Conservation (phyloP, 306 rosid genomes). For the Mimosa bimucronata region DNA sequence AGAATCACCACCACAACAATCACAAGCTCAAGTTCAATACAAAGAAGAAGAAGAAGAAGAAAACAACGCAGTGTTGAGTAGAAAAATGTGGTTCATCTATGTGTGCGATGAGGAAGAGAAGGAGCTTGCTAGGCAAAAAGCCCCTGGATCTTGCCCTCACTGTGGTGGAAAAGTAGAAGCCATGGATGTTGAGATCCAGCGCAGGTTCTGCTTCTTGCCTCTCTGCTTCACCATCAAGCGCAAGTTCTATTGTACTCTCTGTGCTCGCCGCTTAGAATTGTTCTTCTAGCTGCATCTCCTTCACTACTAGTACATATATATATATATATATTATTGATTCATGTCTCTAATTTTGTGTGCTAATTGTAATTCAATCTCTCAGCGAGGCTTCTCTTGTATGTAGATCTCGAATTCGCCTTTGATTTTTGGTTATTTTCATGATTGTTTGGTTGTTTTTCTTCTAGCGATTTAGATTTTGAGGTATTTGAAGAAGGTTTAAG, state of each 20-base stretch:
- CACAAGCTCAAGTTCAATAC: too few species aligned
- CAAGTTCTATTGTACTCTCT: constrained; percentile 74
- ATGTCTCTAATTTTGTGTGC: neutral
- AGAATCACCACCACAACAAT: neutral
- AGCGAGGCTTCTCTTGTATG: neutral
- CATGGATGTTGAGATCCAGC: constrained; percentile 67
- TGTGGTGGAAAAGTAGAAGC: constrained; percentile 87
- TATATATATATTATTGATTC: too few species aligned
- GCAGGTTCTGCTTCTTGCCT: constrained; percentile 71
- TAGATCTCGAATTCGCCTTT: neutral
- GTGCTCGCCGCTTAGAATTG: constrained; percentile 72
- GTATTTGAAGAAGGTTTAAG: neutral
- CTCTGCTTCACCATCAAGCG: constrained; percentile 82
- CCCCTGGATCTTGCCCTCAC: constrained; percentile 84
- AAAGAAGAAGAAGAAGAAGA: neutral
- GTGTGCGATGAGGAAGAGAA: constrained; percentile 72
- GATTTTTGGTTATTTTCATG: neutral
- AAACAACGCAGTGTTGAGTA: neutral
- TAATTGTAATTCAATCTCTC: neutral
- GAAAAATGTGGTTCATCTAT: constrained; percentile 72
- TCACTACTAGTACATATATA: too few species aligned
- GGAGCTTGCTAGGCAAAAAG: constrained; percentile 76
- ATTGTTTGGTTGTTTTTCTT: neutral
- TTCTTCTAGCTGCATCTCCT: constrained; percentile 31
- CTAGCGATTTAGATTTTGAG: neutral